A percentile compares a stretch with the other conserved stretches of the same genome.
Conservation (phyloP, 257 asterid genomes). For the Voacanga thouarsii region DNA sequence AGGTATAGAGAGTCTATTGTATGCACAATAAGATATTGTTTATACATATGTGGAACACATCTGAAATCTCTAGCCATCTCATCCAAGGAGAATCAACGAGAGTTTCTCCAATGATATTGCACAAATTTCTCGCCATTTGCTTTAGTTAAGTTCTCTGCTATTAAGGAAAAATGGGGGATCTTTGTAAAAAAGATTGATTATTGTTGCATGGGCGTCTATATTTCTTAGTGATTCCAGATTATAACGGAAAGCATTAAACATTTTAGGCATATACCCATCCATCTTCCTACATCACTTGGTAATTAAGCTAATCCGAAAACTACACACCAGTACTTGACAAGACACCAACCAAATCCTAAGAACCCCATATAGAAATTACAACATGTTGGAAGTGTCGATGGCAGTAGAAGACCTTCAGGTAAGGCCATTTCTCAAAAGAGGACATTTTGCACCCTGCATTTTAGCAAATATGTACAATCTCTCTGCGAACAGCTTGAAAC, state of each 20-base stretch:
- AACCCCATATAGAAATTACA: background rate
- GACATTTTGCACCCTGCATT: background rate
- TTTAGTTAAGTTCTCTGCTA: background rate
- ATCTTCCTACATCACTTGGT: background rate
- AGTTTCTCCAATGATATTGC: background rate
- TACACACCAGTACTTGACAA: background rate
- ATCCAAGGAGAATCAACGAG: background rate
- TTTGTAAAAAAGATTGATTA: background rate
- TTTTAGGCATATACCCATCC: background rate
- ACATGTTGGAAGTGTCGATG: background rate
- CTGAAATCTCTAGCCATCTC: background rate
- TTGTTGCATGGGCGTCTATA: background rate
- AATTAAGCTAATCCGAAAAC: background rate
- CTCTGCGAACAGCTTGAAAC: slow-evolving; percentile 8
- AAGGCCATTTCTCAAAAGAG: background rate
- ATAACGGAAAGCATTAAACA: background rate
- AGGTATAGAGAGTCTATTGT: background rate
- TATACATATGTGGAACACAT: background rate
- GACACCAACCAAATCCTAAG: background rate
- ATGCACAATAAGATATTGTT: background rate
- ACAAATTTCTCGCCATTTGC: background rate
- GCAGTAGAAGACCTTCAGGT: background rate
- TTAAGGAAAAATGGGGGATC: background rate
- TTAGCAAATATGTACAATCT: background rate
- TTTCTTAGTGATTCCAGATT: background rate